Evolutionary conservation across 2,329 filamentous ascomycete genomes (phyloP), one percentile per base, ranked within the genome.

Genomic region (Plectosphaerella cucumerina): DNA sequence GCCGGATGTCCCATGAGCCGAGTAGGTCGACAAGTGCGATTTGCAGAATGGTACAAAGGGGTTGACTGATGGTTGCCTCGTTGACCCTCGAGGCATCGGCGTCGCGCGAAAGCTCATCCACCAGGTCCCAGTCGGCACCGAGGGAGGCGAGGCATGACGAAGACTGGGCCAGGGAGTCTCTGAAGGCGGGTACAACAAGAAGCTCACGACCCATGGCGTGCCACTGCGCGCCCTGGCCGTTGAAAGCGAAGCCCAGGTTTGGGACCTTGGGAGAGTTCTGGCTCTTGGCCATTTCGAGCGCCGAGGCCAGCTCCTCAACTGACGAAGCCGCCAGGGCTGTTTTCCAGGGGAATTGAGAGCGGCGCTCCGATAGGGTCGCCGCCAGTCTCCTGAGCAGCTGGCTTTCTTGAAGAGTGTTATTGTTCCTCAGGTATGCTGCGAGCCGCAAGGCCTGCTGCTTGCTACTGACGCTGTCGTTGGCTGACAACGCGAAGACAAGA

Each of bases 21-120:
- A 70, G 56, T 0, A 71, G 55, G 9, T 72, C 63, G 1, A 72
- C 62, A 1, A 76, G 56, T 3, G 59, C 72, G 1, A 78, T 52
- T 51, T 77, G 74, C 0, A 78, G 18, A 0, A 71, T 70, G 1
- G 72, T 75, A 33, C 66, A 75, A 0, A 71, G 39, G 0, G 74
- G 66, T 49, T 77, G 74, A 10, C 62, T 63, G 14, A 26, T 43
- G 12, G 41, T 44, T 3, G 52, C 45, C 3, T 14, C 1, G 17
- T 35, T 21, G 22, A 55, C 20, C 3, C 48, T 46, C 15, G 44
- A 48, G 1, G 18, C n/a, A 5, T 41, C 56, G 2, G 60, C 65
- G 49, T 69, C 33, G 34, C 49, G 49, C 2, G 41, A 35, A 5
- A 53, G 46, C 34, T 47, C 45, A 10, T 12, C 20, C 15, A 47